These are phyloP conservation scores for Ehretia macrophylla DNA, from an alignment of 257 asterid species.

Conservation along the genomic window DNA sequence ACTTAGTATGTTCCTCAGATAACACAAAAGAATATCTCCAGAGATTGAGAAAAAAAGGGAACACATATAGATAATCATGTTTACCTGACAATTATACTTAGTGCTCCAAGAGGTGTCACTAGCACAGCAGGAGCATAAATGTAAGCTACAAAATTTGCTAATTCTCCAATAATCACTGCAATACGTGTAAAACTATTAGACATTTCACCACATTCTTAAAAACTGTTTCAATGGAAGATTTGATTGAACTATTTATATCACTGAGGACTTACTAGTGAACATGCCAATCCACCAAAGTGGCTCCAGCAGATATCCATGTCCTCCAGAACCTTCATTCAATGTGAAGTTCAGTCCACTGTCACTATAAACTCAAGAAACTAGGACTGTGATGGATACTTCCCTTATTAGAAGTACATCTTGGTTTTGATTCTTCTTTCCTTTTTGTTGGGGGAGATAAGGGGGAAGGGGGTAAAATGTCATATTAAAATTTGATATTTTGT, in stretches of 20 bases:
- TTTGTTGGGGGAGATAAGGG: no score
- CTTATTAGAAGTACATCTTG: no score
- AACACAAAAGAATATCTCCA: neutral
- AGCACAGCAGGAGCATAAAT: slow-evolving; percentile 91
- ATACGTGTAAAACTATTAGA: slow-evolving; percentile 4
- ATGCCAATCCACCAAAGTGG: slow-evolving; percentile 99
- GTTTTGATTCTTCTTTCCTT: no score
- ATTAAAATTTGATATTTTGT: no score
- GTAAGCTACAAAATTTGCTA: slow-evolving; percentile 77
- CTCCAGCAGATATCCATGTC: slow-evolving; percentile 73
- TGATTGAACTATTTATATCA: neutral
- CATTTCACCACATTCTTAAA: neutral
- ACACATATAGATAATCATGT: no score
- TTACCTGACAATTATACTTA: slow-evolving; percentile 87
- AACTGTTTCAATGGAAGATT: neutral
- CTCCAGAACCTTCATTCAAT: slow-evolving; percentile 66
- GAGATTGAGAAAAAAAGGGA: no score
- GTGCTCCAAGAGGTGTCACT: slow-evolving; percentile 88
- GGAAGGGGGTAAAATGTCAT: no score
- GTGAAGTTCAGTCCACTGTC: no score
- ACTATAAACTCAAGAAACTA: no score
- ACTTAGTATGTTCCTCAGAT: no score
- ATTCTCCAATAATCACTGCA: slow-evolving; percentile 76
- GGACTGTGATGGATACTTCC: no score
- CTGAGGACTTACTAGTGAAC: slow-evolving; percentile 57